These are phyloP conservation scores for Linum usitatissimum DNA, from an alignment of 345 rosid genomes.

Conservation along the genomic window DNA sequence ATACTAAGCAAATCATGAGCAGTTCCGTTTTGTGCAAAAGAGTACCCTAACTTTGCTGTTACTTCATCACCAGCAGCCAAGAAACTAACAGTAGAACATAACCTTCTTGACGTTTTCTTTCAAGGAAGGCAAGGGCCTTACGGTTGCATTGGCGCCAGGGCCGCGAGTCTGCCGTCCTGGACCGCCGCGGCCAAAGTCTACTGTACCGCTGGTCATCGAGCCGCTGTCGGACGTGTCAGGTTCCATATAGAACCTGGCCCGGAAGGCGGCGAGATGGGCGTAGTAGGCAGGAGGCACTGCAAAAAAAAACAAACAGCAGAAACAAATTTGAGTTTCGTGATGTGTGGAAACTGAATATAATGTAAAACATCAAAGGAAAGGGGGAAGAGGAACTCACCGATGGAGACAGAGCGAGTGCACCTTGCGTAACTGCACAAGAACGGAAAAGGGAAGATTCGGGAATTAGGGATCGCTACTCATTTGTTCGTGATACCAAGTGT, in stretches of 20 bases:
- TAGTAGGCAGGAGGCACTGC: conserved; percentile 96
- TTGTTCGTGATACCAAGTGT: neutral
- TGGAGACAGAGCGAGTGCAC: conserved; percentile 93
- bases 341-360: neutral
- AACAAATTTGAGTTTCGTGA: neutral
- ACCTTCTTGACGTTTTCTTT: conserved; percentile 93
- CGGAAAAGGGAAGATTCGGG: neutral
- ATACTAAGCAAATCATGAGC: too few species aligned
- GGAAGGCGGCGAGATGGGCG: conserved; percentile 95
- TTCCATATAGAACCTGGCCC: conserved; percentile 97
- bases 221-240: conserved; percentile 98
- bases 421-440: conserved; percentile 63
- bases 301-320: conserved; percentile 8
- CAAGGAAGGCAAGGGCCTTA: conserved; percentile 77
- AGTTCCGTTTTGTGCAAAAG: too few species aligned
- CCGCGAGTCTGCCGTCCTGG: conserved; percentile 41
- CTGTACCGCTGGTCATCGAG: conserved; percentile 71
- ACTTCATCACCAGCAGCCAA: too few species aligned
- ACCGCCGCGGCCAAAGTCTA: conserved; percentile 44
- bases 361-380: neutral
- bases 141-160: conserved; percentile 54
- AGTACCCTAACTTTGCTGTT: too few species aligned
- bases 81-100: conserved; percentile 68
- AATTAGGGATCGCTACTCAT: neutral
- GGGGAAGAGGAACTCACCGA: conserved; percentile 40